Base-by-base conservation (phyloP, 192 early-diverging fungal species). In the Glomus cerebriforme region DNA sequence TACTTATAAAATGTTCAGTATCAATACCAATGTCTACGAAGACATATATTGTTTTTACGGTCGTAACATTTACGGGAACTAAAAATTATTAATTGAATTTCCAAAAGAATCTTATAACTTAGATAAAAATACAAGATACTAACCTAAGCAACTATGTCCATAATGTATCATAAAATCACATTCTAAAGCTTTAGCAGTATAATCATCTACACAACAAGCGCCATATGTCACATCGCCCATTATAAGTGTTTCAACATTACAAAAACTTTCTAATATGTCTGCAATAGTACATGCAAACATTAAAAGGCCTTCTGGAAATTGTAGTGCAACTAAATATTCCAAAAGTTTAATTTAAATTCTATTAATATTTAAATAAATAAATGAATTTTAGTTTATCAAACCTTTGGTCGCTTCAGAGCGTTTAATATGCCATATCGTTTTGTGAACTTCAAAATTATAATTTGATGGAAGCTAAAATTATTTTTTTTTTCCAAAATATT, bases 201-300 rank as follows among this genome's bases (percentile, higher is more conserved):
- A 99, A 81, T 99, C 98, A 83, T 99, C 98, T 15, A 99, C 89
- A 82, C 98, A 99, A 81, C 98, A 99, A 7, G 98, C 98, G 24
- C 98, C 98, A 79, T 99, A 99, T 0, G 98, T 99, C 0, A 99
- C 98, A 82, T 99, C 98, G 35, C 96, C 97, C 96, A 99, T 98
- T 34, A 99, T 92, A 15, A 99, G 86, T 7, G 95, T 96, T 77
- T 98, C 96, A 0, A 95, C 96, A 8, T 87, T 83, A 78, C 92
- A 91, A 81, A 95, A 97, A 84, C 88, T 85, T 88, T 96, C 93
- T 19, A 99, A 79, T 73, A 99, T 98, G 79, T 99, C 98, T 8
- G 94, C 85, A 27, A 99, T 97, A 0, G 92, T 90, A 62, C 96
- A 93, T 3, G 97, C 93, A 87, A 95, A 99, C 82, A 99, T 94